Evolutionary conservation across 371 early-diverging fungal genomes (phyloP), one percentile per base, ranked within the genome.

Genomic region (Mortierella sp.): DNA sequence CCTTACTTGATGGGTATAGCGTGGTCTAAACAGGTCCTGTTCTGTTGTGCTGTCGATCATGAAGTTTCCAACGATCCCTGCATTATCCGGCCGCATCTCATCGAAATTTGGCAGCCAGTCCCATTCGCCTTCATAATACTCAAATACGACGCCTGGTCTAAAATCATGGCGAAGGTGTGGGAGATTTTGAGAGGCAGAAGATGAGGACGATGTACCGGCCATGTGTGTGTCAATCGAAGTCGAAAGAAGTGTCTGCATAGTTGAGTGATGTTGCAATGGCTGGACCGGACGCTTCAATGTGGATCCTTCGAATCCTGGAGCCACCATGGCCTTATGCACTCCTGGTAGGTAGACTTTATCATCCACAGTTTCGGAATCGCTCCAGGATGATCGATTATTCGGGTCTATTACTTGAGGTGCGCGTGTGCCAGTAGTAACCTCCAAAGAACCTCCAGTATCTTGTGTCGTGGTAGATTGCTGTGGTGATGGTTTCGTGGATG

Each of bases 51-150:
- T 69, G n/a, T 76, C 76, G 24, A 76, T 68, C 76, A 76, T 63
- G 53, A 76, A 76, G 54, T 76, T 76, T 8, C 76, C 76, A 1
- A 76, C 69, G 41, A 76, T 64, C 12, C 76, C 76, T 4, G 55
- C 76, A 54, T 76, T 64, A 13, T 68, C 64, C 0, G 76, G 76
- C 9, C 37, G 45, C 76, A 76, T 76, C 50, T 76, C 76, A 19
- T 76, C 76, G 47, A 76, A 76, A 29, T 76, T 76, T 12, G 76
- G 76, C 0, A 76, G 54, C 76, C 76, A 76, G 53, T 76, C 76
- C 76, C 76, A 76, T 13, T 76, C 76, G 5, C 76, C 76, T 21
- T 76, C 60, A 12, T 76, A 76, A 41, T 76, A 76, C 39, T 76
- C 76, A 50, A 76, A 76, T 3, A 64, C 65, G 0, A 76, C 76